Conservation (phyloP, 495 filamentous ascomycete species). For the Penicillium cinerascens region DNA sequence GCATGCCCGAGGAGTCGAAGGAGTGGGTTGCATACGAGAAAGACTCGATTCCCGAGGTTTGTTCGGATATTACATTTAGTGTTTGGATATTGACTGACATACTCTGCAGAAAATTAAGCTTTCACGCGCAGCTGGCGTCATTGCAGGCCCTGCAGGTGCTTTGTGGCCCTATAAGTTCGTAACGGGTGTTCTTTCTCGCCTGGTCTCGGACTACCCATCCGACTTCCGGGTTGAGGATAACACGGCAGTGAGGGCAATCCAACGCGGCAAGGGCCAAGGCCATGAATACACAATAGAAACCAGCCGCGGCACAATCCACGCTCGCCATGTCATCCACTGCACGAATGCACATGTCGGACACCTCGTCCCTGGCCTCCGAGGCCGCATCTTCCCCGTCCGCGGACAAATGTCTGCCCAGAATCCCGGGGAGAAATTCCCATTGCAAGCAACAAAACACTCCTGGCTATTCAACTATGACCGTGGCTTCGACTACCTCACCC, state of each 20-base stretch:
- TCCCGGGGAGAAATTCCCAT: slow-evolving; percentile 42
- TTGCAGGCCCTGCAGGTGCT: slow-evolving; percentile 44
- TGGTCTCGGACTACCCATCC: slow-evolving; percentile 37
- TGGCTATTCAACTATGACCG: slow-evolving; percentile 52
- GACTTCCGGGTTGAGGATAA: slow-evolving; percentile 70
- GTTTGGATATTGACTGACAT: neutral
- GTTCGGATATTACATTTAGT: neutral
- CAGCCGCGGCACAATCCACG: slow-evolving; percentile 53
- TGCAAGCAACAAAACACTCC: slow-evolving; percentile 28
- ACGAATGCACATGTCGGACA: slow-evolving; percentile 77
- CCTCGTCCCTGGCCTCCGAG: slow-evolving; percentile 63
- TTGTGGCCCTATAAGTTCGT: slow-evolving; percentile 84
- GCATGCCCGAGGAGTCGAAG: slow-evolving; percentile 27
- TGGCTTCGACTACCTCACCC: slow-evolving; percentile 75
- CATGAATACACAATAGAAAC: slow-evolving; percentile 50
- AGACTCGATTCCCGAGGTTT: slow-evolving; percentile 23
- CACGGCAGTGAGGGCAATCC: slow-evolving; percentile 57
- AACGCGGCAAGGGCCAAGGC: neutral
- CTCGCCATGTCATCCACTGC: slow-evolving; percentile 64
- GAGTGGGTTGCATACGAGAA: slow-evolving; percentile 28
- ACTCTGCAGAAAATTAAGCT: slow-evolving; percentile 34
- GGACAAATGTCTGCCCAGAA: slow-evolving; percentile 60
- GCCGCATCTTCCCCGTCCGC: slow-evolving; percentile 69
- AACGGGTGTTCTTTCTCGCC: slow-evolving; percentile 56
- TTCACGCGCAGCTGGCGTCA: slow-evolving; percentile 39